Evolutionary conservation across 768 basidiomycete species (phyloP), one percentile per base, ranked within the genome.

Genomic region (Lactarius pseudohatsudake): DNA sequence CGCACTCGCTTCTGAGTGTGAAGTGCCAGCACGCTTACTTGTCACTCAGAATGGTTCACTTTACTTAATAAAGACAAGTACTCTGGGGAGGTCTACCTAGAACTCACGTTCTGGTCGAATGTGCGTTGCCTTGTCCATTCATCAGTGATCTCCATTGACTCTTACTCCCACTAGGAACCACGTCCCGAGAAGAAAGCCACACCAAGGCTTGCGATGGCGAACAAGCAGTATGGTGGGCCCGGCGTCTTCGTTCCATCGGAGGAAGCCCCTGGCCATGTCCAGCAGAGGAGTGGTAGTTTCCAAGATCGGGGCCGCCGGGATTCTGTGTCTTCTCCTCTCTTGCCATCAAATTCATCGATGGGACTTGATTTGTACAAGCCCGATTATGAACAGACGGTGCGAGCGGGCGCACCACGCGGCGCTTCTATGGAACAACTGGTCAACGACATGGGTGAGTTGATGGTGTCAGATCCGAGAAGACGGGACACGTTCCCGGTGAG

Each of bases 61-160:
- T 81, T 98, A 32, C 85, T 83, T 76, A 84, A 91, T 79, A 98
- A 96, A 77, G 93, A 93, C 69, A 92, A 92, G 71, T 98, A 97
- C 75, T 87, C 89, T 32, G 97, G 97, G 8, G 96, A 98, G 76
- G 88, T 99, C 15, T 98, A 96, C 74, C 81, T 98, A 26, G 97
- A 99, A 75, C 76, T 98, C 72, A 99, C 97, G 0, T 98, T 96
- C 79, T 99, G 92, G 88, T 95, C 95, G 11, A 93, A 94, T 75
- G 92, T 93, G 68, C 64, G 89, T 82, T 34, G 38, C 68, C 57
- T 64, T 9, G 18, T 18, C 56, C n/a, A 20, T 53, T n/a, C 28
- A 22, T 18, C 59, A 9, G 38, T 30, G 32, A 50, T 47, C 41
- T 15, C 36, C 57, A 53, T 62, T 61, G 43, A 66, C 41, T 61